Conservation (phyloP, 1,284 basidiomycete genomes). For the Papiliotrema terrestris region DNA sequence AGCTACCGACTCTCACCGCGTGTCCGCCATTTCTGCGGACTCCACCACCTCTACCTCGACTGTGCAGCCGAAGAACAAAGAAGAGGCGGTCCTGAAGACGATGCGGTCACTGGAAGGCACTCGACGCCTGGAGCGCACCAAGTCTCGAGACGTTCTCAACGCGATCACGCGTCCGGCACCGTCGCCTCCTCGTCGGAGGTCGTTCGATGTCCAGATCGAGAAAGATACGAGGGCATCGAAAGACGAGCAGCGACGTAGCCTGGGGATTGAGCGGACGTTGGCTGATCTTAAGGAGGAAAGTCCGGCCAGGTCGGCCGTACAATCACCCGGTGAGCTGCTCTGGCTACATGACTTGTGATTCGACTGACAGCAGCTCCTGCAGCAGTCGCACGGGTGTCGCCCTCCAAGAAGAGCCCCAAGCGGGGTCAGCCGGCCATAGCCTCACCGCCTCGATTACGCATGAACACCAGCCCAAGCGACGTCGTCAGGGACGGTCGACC, state of each 20-base stretch:
- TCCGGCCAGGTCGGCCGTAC: constrained; percentile 2
- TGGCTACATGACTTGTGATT: no score
- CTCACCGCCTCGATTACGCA: constrained; percentile 6
- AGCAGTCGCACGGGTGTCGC: no score
- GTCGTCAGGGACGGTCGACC: constrained; percentile 1
- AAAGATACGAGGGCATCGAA: constrained; percentile 11
- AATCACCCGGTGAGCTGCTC: no score
- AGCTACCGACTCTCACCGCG: constrained; percentile 2
- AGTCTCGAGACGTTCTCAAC: constrained; percentile 21
- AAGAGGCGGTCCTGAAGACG: constrained; percentile 31
- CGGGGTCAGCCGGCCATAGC: not conserved
- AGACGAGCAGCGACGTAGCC: constrained; percentile 22
- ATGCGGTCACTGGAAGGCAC: constrained; percentile 39
- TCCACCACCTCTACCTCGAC: constrained; percentile 4
- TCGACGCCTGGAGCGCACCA: constrained; percentile 1
- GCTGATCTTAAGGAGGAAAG: constrained; percentile 15
- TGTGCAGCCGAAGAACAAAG: constrained; percentile 13
- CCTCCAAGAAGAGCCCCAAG: not conserved
- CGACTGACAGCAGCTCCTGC: no score
- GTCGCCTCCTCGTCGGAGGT: constrained; percentile 23
- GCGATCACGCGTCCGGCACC: constrained; percentile 29
- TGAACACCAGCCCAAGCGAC: constrained; percentile 4
- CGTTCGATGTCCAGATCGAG: constrained; percentile 14
- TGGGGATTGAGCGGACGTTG: constrained; percentile 19
- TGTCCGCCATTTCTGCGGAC: constrained; percentile 10